A percentile compares a stretch with the other conserved stretches of the same genome.
Conservation (phyloP, 2,329 filamentous ascomycete genomes). For the Fusarium graminum region DNA sequence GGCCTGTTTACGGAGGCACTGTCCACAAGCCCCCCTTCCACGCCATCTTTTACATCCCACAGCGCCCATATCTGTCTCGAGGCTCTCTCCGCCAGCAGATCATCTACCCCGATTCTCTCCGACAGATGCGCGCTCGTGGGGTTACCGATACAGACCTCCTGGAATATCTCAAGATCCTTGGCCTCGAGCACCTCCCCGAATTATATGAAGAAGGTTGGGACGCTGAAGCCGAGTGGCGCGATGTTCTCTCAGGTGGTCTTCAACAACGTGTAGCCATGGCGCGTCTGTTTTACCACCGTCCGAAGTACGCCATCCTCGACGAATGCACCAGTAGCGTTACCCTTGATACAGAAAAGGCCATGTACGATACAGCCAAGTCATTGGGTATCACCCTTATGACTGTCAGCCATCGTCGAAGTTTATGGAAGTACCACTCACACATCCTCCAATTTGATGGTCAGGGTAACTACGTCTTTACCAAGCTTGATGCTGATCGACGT, state of each 20-base stretch:
- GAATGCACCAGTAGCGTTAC: slow-evolving; percentile 98
- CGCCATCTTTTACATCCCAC: slow-evolving; percentile 98
- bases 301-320: slow-evolving; percentile 94
- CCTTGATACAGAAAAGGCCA: slow-evolving; percentile 90
- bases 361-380: slow-evolving; percentile 96
- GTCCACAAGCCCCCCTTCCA: slow-evolving; percentile 92
- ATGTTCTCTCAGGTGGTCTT: slow-evolving; percentile 89
- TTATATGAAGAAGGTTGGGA: slow-evolving; percentile 86
- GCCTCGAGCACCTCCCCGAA: slow-evolving; percentile 85
- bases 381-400: slow-evolving; percentile 97
- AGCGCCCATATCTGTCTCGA: slow-evolving; percentile 91
- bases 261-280: slow-evolving; percentile 99
- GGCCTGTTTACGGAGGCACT: slow-evolving; percentile 96
- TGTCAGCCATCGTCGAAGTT: slow-evolving; percentile 87
- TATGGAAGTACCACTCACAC: slow-evolving; percentile 96
- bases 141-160: slow-evolving; percentile 85
- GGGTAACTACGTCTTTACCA: slow-evolving; percentile 90
- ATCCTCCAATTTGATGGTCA: slow-evolving; percentile 98
- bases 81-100: slow-evolving; percentile 96
- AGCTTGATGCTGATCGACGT: slow-evolving; percentile 87
- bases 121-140: slow-evolving; percentile 87
- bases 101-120: slow-evolving; percentile 91
- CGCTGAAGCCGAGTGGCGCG: slow-evolving; percentile 95
- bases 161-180: slow-evolving; percentile 80
- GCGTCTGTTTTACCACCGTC: slow-evolving; percentile 90